Evolutionary conservation across 495 filamentous ascomycete genomes (phyloP).

Genomic region (Aspergillus olivimuriae): DNA sequence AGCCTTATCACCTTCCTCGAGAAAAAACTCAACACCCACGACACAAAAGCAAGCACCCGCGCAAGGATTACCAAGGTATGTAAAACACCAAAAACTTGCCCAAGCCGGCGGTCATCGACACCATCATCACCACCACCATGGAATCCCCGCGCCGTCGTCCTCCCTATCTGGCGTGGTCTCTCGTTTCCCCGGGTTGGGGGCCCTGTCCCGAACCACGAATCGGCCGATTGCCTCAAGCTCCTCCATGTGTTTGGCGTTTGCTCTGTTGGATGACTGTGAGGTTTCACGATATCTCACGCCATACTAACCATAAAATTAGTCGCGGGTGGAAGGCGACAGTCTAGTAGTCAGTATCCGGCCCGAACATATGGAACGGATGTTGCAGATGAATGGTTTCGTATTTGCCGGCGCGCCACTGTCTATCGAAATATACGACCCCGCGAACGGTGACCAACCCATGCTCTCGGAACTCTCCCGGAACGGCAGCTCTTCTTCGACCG

Average conservation of each 20-base stretch:
- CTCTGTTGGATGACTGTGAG: slow-evolving; percentile 40
- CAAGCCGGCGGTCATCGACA: slow-evolving; percentile 44
- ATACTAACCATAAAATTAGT: slow-evolving; percentile 74
- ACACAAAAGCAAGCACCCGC: slow-evolving; percentile 44
- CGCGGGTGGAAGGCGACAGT: slow-evolving; percentile 60
- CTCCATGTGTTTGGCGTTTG: not conserved
- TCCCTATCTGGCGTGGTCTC: slow-evolving; percentile 47
- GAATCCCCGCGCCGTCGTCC: slow-evolving; percentile 37
- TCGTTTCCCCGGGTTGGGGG: slow-evolving; percentile 53
- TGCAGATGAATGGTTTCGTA: slow-evolving; percentile 54
- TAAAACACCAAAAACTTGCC: slow-evolving; percentile 47
- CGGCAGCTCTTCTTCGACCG: slow-evolving; percentile 28
- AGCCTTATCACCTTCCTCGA: slow-evolving; percentile 74
- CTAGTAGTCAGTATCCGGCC: slow-evolving; percentile 60
- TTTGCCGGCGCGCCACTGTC: slow-evolving; percentile 59
- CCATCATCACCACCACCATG: too few species aligned
- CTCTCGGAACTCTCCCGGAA: slow-evolving; percentile 13
- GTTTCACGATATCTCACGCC: slow-evolving; percentile 49
- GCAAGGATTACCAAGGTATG: slow-evolving; percentile 82
- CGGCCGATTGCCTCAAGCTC: slow-evolving; percentile 32
- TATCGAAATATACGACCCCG: slow-evolving; percentile 38
- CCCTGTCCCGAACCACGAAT: slow-evolving; percentile 52
- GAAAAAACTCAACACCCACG: slow-evolving; percentile 55
- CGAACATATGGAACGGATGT: slow-evolving; percentile 53
- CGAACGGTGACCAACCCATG: slow-evolving; percentile 20